Percentiles rank a stretch among this genome's conserved stretches.
phyloP scores from a whole-genome alignment of 169 alveolate species.

The Babesia microti region DNA sequence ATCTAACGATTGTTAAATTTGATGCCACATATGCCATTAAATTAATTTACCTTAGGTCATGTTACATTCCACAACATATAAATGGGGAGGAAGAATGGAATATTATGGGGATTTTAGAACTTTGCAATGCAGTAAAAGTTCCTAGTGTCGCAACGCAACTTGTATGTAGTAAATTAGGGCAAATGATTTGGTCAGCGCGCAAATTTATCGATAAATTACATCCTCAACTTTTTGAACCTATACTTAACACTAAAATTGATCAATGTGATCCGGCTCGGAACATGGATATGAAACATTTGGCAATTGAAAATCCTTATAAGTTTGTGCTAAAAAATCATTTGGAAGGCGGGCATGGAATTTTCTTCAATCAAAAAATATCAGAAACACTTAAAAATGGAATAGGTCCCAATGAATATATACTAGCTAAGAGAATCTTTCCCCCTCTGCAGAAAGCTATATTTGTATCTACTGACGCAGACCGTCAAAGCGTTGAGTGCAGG shows the following conservation, averaged over 20 bases:
- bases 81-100: conserved; percentile 20
- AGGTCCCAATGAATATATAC: conserved; percentile 17
- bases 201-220: background rate
- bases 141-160: conserved; percentile 36
- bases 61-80: conserved; percentile 14
- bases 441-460: conserved; percentile 37
- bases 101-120: conserved; percentile 14
- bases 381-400: conserved; percentile 4
- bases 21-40: no score
- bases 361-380: conserved; percentile 8
- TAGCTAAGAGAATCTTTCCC: conserved; percentile 21
- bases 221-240: background rate
- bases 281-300: conserved; percentile 15
- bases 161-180: conserved; percentile 33
- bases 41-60: conserved; percentile 22
- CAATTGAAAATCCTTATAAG: conserved; percentile 19
- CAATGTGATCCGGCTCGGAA: conserved; percentile 43
- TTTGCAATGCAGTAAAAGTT: conserved; percentile 33
- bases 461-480: conserved; percentile 7
- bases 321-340: conserved; percentile 28
- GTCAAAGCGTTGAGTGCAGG: conserved; percentile 3
- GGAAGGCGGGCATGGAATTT: conserved; percentile 30
- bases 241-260: conserved; percentile 10
- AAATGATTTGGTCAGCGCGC: conserved; percentile 28
- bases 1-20: no score